These are phyloP conservation scores for Aphanomyces invadans DNA, from an alignment of 352 stramenopile species.

Conservation along the genomic window DNA sequence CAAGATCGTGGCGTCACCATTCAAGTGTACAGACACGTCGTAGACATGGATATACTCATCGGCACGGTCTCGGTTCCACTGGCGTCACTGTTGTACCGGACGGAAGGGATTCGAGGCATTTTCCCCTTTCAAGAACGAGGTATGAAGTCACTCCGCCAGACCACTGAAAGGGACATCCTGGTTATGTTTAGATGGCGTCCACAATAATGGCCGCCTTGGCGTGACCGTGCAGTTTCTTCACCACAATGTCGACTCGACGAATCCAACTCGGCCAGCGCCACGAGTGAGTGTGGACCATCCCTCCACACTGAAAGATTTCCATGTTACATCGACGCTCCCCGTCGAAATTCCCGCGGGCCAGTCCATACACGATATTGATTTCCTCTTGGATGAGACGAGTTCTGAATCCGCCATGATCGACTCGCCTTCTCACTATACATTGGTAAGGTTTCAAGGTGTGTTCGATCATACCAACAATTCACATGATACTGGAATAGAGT, in stretches of 20 bases:
- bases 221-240: constrained; percentile 11
- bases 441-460: too few species aligned
- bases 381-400: background rate
- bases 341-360: too few species aligned
- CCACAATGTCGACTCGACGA: background rate
- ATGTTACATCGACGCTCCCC: too few species aligned
- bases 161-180: too few species aligned
- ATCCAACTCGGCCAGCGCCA: background rate
- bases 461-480: too few species aligned
- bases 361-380: background rate
- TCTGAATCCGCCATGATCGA: too few species aligned
- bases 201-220: constrained; percentile 3
- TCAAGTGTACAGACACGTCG: background rate
- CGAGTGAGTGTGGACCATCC: too few species aligned
- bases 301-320: background rate
- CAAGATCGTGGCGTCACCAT: background rate
- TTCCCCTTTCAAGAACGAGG: constrained; percentile 12
- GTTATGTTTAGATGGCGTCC: constrained; percentile 12
- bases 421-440: too few species aligned
- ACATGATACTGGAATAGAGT: background rate
- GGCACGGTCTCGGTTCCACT: constrained; percentile 10
- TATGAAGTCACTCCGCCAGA: too few species aligned
- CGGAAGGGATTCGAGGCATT: constrained; percentile 11
- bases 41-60: background rate
- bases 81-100: constrained; percentile 13